Conservation (phyloP, 1,139 yeast genomes). For the Sugiyamaella xylanicola region DNA sequence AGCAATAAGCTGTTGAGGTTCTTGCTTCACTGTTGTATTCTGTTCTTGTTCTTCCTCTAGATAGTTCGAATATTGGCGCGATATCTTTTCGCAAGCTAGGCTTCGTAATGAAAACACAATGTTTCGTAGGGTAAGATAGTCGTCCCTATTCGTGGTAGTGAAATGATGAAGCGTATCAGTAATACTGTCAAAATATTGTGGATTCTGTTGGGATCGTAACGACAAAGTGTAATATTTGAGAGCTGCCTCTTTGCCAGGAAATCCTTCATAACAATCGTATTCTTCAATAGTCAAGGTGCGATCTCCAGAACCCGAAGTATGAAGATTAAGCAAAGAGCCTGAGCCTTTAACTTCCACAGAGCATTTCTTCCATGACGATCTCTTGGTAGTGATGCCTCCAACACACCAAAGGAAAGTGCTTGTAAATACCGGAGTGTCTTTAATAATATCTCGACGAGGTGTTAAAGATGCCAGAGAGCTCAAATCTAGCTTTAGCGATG, state of each 20-base stretch:
- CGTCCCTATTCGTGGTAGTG: constrained; percentile 35
- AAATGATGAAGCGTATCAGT: constrained; percentile 34
- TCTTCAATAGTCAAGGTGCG: constrained; percentile 26
- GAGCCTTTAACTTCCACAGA: constrained; percentile 23
- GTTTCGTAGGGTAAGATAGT: constrained; percentile 36
- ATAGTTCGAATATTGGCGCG: constrained; percentile 2
- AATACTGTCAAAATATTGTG: constrained; percentile 32
- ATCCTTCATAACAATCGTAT: constrained; percentile 34
- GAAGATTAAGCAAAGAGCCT: constrained; percentile 10
- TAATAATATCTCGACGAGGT: constrained; percentile 41
- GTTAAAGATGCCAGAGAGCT: constrained; percentile 39
- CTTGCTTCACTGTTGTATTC: background rate
- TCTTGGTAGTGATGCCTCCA: constrained; percentile 17
- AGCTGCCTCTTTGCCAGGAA: constrained; percentile 17
- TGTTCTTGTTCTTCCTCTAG: background rate
- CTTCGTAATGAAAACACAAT: constrained; percentile 38
- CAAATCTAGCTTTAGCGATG: constrained; percentile 34
- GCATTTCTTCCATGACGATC: constrained; percentile 29
- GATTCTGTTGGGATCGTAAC: constrained; percentile 36
- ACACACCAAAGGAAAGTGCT: constrained; percentile 24
- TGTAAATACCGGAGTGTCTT: constrained; percentile 26
- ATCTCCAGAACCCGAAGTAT: constrained; percentile 10
- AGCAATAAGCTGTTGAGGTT: constrained; percentile 1
- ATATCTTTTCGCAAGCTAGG: constrained; percentile 26
- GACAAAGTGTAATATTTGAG: constrained; percentile 35